Evolutionary conservation across 2,329 filamentous ascomycete species (phyloP).

Genomic region (Harringtonia aguacate): DNA sequence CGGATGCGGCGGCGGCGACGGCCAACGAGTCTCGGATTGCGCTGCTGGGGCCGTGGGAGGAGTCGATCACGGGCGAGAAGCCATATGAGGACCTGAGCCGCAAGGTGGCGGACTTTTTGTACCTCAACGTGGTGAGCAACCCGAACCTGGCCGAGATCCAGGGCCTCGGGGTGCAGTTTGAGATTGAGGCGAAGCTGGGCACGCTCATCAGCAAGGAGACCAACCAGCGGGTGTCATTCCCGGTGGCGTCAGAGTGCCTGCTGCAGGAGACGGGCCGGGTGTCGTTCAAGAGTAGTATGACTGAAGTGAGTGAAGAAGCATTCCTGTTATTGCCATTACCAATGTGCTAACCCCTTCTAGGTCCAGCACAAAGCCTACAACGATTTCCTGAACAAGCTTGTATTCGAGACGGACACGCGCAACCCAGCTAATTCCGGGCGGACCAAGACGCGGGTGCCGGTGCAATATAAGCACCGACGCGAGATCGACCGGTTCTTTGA

Average conservation of each 20-base stretch:
- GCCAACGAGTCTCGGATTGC: conserved; percentile 9
- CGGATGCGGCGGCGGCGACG: conserved; percentile 11
- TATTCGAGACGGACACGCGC: conserved; percentile 46
- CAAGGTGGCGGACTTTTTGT: conserved; percentile 72
- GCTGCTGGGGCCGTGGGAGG: conserved; percentile 49
- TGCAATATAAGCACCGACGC: conserved; percentile 72
- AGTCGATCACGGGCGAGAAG: conserved; percentile 56
- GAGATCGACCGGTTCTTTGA: conserved; percentile 86
- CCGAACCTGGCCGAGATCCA: conserved; percentile 54
- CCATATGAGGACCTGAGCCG: conserved; percentile 68
- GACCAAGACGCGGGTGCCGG: conserved; percentile 41
- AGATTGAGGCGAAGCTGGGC: conserved; percentile 92
- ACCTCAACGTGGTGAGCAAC: conserved; percentile 55
- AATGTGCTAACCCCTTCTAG: conserved; percentile 30
- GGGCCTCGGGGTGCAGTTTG: conserved; percentile 61
- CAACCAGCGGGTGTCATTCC: conserved; percentile 55
- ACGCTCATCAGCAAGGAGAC: conserved; percentile 65
- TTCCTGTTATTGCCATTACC: no score
- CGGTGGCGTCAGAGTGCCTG: conserved; percentile 60
- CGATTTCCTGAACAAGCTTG: conserved; percentile 65
- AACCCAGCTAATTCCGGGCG: conserved; percentile 32
- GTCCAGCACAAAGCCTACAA: conserved; percentile 76
- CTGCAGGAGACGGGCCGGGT: conserved; percentile 44
- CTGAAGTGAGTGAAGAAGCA: no score
- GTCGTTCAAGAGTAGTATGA: conserved; percentile 82